Evolutionary conservation across 164 flowering plant species (phyloP).

Genomic region (Taxillus chinensis): DNA sequence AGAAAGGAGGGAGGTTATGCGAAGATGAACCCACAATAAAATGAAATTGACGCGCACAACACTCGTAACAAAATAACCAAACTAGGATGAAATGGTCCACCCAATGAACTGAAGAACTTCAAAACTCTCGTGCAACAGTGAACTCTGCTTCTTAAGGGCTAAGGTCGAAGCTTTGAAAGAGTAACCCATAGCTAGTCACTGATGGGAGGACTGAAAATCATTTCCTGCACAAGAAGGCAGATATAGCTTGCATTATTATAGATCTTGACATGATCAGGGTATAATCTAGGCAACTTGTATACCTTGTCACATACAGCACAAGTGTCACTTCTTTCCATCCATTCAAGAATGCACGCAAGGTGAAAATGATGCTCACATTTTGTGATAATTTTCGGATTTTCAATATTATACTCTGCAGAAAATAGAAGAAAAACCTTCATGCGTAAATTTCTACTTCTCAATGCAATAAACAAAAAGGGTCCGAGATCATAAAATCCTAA

Average conservation of each 20-base stretch:
- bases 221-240: slow-evolving; percentile 19
- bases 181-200: slow-evolving; percentile 8
- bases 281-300: slow-evolving; percentile 1
- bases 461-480: too few relatives aligned
- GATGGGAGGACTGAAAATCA: slow-evolving; percentile 19
- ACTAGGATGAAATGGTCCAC: neutral
- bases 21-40: neutral
- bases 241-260: neutral
- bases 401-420: slow-evolving; percentile 30
- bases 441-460: too few relatives aligned
- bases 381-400: slow-evolving; percentile 36
- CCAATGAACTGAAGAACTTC: neutral
- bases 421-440: slow-evolving; percentile 1
- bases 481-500: neutral
- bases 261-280: neutral
- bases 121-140: slow-evolving; percentile 7
- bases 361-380: slow-evolving; percentile 60
- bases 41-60: neutral
- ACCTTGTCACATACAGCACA: slow-evolving; percentile 38
- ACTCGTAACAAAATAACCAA: slow-evolving; percentile 2
- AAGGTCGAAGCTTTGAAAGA: neutral
- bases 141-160: slow-evolving; percentile 5
- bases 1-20: too few relatives aligned
- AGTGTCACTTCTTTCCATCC: slow-evolving; percentile 56
- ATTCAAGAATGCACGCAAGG: slow-evolving; percentile 59